phyloP scores from a whole-genome alignment of 305 asterid species.

The Rubia balearica region DNA sequence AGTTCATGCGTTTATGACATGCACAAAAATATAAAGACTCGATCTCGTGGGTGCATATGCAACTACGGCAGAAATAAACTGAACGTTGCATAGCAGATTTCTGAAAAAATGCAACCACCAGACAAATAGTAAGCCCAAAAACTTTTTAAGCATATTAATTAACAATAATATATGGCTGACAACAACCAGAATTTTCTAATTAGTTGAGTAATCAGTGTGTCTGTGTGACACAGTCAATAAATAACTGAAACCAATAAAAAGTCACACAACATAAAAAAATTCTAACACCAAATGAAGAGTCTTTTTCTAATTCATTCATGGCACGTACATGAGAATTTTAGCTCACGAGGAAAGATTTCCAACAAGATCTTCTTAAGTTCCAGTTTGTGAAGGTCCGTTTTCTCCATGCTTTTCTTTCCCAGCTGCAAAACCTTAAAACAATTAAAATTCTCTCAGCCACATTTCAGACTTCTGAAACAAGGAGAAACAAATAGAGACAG shows the following conservation, averaged over 20 bases:
- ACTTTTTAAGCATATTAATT: not conserved
- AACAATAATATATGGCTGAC: slow-evolving; percentile 1
- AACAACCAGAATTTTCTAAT: not conserved
- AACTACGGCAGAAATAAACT: too few species aligned
- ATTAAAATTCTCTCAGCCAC: slow-evolving; percentile 7
- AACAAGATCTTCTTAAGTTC: slow-evolving; percentile 43
- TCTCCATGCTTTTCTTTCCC: slow-evolving; percentile 34
- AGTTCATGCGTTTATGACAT: too few species aligned
- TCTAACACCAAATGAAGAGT: not conserved
- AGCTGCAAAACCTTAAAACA: slow-evolving; percentile 28
- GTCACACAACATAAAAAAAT: not conserved
- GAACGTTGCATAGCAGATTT: too few species aligned
- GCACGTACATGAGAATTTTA: slow-evolving; percentile 60
- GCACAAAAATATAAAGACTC: too few species aligned
- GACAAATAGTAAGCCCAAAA: not conserved
- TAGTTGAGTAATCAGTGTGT: not conserved
- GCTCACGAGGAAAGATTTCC: slow-evolving; percentile 79
- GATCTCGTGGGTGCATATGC: too few species aligned
- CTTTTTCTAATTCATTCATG: slow-evolving; percentile 6
- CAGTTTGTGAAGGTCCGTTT: slow-evolving; percentile 52
- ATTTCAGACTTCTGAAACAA: not conserved
- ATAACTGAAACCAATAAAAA: not conserved
- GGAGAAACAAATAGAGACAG: not conserved
- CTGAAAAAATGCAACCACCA: too few species aligned
- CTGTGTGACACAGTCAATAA: not conserved